Evolutionary conservation across 1,284 basidiomycete species (phyloP), one percentile per base, ranked within the genome.

Genomic region (Hortiboletus rubellus): DNA sequence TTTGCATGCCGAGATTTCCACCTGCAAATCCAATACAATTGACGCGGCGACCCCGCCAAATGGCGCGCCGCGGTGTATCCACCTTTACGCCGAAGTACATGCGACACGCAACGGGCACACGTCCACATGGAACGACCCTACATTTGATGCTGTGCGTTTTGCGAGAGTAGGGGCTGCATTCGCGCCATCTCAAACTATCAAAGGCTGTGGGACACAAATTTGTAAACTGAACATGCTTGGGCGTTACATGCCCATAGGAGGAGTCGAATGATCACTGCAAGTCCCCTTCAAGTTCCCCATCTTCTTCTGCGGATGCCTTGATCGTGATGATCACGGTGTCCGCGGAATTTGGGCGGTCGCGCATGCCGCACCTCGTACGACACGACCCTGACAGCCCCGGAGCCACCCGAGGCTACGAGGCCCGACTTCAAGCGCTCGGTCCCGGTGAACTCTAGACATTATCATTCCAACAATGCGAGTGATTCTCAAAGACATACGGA

Each of bases 1-100:
- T 41, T 50, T 38, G 40, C 52, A 45, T 41, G 5, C 44, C 42
- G 40, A 52, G 50, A 62, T 62, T 47, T 52, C 37, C 41, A 15
- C 31, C 34, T 48, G 42, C 31, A 36, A 40, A 33, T 40, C 34
- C 34, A 22, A 37, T 40, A 60, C 46, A 36, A n/a, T 46, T 40
- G 18, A 46, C 40, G 3, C 34, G 34, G 42, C 31, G 33, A 55
- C 46, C 60, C 52, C 33, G 38, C 30, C 22, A 14, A 36, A n/a
- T 30, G 52, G 50, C 46, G 47, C 52, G 5, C 48, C 22, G 22
- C 22, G 22, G 22, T 22, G 22, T 22, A 18, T 15, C 4, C 46
- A 40, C 36, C 30, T 33, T 41, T 42, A 37, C 51, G 9, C 42
- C 27, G 24, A 48, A 33, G 36, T 34, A 37, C 11, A 41, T n/a